Percentiles rank a stretch among this genome's conserved stretches.
Conservation (phyloP, 192 early-diverging fungal genomes). For the Phlyctochytrium arcticum region DNA sequence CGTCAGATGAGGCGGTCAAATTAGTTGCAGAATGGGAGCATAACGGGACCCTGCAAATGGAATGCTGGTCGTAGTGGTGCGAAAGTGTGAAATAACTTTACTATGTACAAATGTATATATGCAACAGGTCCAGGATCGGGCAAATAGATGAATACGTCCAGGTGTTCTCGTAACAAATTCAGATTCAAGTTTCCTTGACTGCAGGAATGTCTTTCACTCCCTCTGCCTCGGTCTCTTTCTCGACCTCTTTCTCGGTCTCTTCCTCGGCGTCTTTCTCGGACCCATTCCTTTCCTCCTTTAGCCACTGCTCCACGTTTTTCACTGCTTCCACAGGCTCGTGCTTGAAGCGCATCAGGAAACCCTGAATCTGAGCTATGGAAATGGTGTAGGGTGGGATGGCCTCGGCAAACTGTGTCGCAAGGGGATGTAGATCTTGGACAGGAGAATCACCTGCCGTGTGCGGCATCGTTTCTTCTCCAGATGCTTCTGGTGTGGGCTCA, state of each 20-base stretch:
- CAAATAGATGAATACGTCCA: too few relatives aligned
- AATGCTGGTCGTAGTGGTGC: slow-evolving; percentile 79
- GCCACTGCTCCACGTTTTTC: slow-evolving; percentile 16
- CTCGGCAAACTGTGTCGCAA: slow-evolving; percentile 67
- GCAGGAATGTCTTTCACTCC: too few relatives aligned
- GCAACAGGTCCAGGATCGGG: too few relatives aligned
- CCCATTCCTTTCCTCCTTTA: too few relatives aligned
- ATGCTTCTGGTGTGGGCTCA: too few relatives aligned
- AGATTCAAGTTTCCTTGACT: too few relatives aligned
- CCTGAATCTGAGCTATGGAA: slow-evolving; percentile 86
- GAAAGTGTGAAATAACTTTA: too few relatives aligned
- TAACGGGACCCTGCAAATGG: slow-evolving; percentile 72
- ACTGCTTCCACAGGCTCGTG: slow-evolving; percentile 39
- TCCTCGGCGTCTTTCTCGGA: too few relatives aligned
- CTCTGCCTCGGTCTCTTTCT: too few relatives aligned
- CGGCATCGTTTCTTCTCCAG: background rate
- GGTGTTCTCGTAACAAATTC: too few relatives aligned
- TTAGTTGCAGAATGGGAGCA: slow-evolving; percentile 64
- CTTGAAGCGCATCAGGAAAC: slow-evolving; percentile 85
- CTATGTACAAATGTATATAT: too few relatives aligned
- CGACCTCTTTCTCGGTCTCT: too few relatives aligned
- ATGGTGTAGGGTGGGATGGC: slow-evolving; percentile 28
- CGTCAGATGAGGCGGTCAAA: slow-evolving; percentile 50
- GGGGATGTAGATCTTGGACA: slow-evolving; percentile 2
- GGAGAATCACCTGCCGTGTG: background rate